phyloP scores from a whole-genome alignment of 345 rosid species.

The Citrus maxima region DNA sequence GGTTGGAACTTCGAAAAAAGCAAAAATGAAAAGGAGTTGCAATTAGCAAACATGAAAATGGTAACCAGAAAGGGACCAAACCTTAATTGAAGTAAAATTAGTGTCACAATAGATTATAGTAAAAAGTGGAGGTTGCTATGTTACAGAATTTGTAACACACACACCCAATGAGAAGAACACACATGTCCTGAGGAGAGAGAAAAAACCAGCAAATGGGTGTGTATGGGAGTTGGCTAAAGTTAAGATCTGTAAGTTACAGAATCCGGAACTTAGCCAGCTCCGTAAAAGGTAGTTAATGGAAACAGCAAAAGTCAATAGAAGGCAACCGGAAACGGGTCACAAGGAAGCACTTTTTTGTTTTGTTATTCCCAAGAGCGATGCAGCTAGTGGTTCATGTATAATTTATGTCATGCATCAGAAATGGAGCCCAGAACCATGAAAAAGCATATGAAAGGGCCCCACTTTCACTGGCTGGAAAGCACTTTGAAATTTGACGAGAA shows the following conservation, averaged over 20 bases:
- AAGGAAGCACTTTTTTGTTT: constrained; percentile 2
- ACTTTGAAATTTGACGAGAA: constrained; percentile 19
- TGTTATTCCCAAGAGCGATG: constrained; percentile 3
- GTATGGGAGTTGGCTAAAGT: no score
- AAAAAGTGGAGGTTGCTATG: no score
- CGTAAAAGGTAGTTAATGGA: neutral
- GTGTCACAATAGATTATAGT: neutral
- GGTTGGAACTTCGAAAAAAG: neutral
- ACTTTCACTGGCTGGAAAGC: constrained; percentile 47
- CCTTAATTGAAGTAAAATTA: neutral
- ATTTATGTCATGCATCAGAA: constrained; percentile 14
- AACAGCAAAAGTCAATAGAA: neutral
- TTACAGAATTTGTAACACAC: no score
- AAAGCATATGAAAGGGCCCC: constrained; percentile 24
- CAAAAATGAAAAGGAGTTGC: neutral
- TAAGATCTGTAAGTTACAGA: no score
- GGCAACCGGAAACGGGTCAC: neutral
- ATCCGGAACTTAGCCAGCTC: no score
- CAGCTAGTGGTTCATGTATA: constrained; percentile 10
- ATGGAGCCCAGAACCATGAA: constrained; percentile 27
- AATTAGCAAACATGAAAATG: neutral
- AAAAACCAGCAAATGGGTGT: no score
- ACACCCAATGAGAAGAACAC: no score
- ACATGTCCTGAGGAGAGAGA: no score
- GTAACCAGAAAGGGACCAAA: neutral